Evolutionary conservation across 352 stramenopile genomes (phyloP).

Genomic region (Phytophthora cactorum): DNA sequence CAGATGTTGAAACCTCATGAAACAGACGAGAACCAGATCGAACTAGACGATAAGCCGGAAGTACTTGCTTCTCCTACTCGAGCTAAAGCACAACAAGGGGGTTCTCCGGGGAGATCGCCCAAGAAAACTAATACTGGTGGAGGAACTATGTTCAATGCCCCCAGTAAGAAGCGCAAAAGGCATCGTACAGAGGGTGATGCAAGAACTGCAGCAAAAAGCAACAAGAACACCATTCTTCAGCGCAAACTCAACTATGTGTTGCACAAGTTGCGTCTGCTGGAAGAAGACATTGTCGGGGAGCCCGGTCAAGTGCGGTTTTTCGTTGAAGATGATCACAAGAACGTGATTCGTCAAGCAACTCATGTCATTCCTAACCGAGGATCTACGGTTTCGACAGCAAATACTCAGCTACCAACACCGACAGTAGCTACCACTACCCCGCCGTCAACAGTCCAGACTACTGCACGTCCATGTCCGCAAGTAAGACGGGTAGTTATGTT

Average conservation of each 20-base stretch:
- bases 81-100: conserved; percentile 10
- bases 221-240: conserved; percentile 51
- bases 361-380: conserved; percentile 47
- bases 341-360: conserved; percentile 45
- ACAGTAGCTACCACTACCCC: conserved; percentile 1
- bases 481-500: conserved; percentile 36
- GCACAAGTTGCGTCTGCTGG: conserved; percentile 53
- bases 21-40: conserved; percentile 15
- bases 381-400: conserved; percentile 7
- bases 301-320: conserved; percentile 53
- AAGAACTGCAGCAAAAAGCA: conserved; percentile 33
- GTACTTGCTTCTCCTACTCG: conserved; percentile 20
- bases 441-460: conserved; percentile 4
- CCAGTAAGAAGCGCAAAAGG: conserved; percentile 46
- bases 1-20: conserved; percentile 67
- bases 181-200: conserved; percentile 24
- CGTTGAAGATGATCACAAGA: conserved; percentile 45
- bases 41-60: conserved; percentile 14
- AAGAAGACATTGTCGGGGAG: conserved; percentile 45
- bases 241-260: conserved; percentile 58
- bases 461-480: conserved; percentile 4
- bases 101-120: conserved; percentile 25
- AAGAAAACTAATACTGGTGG: conserved; percentile 41
- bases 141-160: conserved; percentile 39
- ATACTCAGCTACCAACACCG: conserved; percentile 12